Percentiles rank a stretch among this genome's conserved stretches.
Evolutionary conservation across 148 eudicot genomes (phyloP).

Genomic region (Vaccinium corymbosum): DNA sequence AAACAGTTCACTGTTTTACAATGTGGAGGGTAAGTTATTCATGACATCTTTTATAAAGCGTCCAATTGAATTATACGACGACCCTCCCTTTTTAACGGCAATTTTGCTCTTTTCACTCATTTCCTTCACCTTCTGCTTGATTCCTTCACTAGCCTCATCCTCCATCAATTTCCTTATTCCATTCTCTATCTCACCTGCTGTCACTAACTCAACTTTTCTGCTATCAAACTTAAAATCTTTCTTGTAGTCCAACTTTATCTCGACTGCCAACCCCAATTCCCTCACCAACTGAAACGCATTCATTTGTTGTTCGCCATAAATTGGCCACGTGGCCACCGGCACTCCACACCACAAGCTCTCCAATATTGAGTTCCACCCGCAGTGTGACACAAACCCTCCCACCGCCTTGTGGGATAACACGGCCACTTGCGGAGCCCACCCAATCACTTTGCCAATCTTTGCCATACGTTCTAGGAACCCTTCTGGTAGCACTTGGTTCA

Average conservation of each 20-base stretch:
- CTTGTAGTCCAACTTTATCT: conserved; percentile 26
- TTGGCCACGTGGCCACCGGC: conserved; percentile 29
- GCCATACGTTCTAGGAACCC: no score
- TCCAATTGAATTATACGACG: conserved; percentile 18
- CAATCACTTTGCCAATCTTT: conserved; percentile 27
- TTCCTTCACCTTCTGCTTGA: conserved; percentile 15
- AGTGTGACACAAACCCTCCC: conserved; percentile 32
- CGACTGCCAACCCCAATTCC: conserved; percentile 27
- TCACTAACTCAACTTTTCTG: conserved; percentile 13
- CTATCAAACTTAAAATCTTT: not conserved
- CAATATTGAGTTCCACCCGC: conserved; percentile 36
- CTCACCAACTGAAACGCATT: conserved; percentile 26
- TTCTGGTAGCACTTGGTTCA: no score
- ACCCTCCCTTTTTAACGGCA: conserved; percentile 24
- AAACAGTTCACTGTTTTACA: not conserved
- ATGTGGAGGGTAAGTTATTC: not conserved
- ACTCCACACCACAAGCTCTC: conserved; percentile 36
- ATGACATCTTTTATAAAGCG: conserved; percentile 20
- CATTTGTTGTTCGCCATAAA: conserved; percentile 32
- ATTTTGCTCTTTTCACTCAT: conserved; percentile 22
- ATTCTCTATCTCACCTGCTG: conserved; percentile 23
- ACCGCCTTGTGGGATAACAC: conserved; percentile 19
- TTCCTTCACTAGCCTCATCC: not conserved
- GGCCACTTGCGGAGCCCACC: conserved; percentile 34
- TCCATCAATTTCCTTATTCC: conserved; percentile 24